Percentiles rank a stretch among this genome's conserved stretches.
These are phyloP conservation scores for Alectoria sarmentosa DNA, from an alignment of 495 filamentous ascomycete species.

Conservation along the genomic window DNA sequence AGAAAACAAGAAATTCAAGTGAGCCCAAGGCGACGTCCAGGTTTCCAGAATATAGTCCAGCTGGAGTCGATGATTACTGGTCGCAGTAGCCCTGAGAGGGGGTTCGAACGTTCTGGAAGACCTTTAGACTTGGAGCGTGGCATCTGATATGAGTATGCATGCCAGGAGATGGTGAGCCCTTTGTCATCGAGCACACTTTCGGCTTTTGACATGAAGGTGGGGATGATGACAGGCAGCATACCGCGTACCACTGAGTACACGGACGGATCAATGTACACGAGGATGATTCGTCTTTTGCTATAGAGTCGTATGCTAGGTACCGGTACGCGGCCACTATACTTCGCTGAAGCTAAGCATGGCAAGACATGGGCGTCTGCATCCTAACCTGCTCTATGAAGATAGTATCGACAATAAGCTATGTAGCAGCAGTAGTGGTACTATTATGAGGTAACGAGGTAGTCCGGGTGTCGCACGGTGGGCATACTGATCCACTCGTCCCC, in stretches of 20 bases:
- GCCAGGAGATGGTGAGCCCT: background rate
- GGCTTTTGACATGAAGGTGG: conserved; percentile 15
- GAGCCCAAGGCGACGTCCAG: background rate
- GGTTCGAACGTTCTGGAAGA: background rate
- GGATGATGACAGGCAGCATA: conserved; percentile 16
- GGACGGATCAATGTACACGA: conserved; percentile 23
- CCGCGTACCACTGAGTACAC: conserved; percentile 20
- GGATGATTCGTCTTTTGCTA: conserved; percentile 31
- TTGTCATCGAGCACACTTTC: conserved; percentile 8
- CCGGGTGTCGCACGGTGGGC: conserved; percentile 25
- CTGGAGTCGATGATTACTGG: background rate
- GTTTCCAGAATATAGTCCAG: background rate
- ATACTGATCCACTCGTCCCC: conserved; percentile 16
- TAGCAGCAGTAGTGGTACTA: conserved; percentile 43
- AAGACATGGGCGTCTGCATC: conserved; percentile 38
- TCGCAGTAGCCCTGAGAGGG: background rate
- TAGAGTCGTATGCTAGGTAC: conserved; percentile 45
- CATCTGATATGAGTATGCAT: background rate
- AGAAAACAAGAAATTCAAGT: background rate
- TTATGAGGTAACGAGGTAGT: conserved; percentile 23
- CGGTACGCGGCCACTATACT: conserved; percentile 30
- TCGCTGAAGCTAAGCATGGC: conserved; percentile 29
- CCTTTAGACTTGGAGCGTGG: background rate
- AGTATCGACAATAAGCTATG: conserved; percentile 61
- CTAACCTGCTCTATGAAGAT: conserved; percentile 57